phyloP scores from a whole-genome alignment of 2,329 filamentous ascomycete genomes.

The Xylariales sp. region DNA sequence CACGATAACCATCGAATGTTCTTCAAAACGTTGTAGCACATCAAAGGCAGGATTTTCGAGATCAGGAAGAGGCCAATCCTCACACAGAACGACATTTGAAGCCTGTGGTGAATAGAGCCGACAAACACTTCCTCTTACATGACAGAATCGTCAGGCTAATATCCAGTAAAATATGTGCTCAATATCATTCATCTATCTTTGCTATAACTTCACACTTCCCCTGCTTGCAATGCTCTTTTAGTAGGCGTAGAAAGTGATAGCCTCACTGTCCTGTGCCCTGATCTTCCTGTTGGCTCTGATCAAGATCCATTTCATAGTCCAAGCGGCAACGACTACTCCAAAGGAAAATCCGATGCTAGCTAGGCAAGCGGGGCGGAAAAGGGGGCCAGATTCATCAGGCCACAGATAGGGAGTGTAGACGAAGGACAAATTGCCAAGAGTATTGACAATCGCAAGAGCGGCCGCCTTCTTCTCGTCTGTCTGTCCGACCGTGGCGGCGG shows the following conservation, averaged over 20 bases:
- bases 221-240: slow-evolving; percentile 3
- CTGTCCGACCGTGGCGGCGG: slow-evolving; percentile 55
- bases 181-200: not conserved
- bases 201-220: not conserved
- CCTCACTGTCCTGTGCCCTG: slow-evolving; percentile 27
- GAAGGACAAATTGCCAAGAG: slow-evolving; percentile 52
- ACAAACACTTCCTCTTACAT: not conserved
- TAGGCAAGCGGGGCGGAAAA: slow-evolving; percentile 47
- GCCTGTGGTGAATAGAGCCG: not conserved
- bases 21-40: no score
- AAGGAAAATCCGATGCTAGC: slow-evolving; percentile 40
- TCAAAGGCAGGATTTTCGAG: no score
- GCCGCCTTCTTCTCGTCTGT: slow-evolving; percentile 61
- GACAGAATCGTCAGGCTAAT: not conserved
- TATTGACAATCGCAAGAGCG: slow-evolving; percentile 53
- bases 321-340: slow-evolving; percentile 33
- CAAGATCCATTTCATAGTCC: slow-evolving; percentile 34
- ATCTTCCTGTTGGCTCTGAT: slow-evolving; percentile 37
- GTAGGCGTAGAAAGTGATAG: slow-evolving; percentile 37
- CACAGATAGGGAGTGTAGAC: slow-evolving; percentile 55
- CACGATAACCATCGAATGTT: no score
- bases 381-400: slow-evolving; percentile 21
- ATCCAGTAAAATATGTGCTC: not conserved
- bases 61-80: no score
- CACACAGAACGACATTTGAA: not conserved